Conservation (phyloP, 345 rosid genomes). For the Trapa bicornis region DNA sequence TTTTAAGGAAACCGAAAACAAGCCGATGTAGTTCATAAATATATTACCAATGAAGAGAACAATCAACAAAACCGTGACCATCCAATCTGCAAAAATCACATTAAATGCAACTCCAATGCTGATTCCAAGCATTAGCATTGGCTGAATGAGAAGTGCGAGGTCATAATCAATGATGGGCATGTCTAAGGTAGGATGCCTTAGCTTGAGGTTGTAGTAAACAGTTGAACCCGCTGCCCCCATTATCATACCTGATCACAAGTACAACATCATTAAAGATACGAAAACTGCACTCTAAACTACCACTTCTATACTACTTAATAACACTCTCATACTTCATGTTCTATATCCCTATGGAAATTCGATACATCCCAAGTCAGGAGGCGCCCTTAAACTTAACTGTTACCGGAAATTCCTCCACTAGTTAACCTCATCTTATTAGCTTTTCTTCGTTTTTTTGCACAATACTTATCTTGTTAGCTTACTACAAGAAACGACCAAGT, state of each 20-base stretch:
- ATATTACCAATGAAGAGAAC: conserved; percentile 53
- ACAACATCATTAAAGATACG: not conserved
- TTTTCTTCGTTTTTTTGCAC: no score
- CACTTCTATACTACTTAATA: not conserved
- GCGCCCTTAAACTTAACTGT: no score
- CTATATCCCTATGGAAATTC: no score
- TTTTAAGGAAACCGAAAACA: not conserved
- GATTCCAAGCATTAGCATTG: conserved; percentile 78
- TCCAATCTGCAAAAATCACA: conserved; percentile 71
- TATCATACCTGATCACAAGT: conserved; percentile 53
- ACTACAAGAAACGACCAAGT: not conserved
- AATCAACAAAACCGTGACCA: conserved; percentile 73
- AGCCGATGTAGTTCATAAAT: not conserved
- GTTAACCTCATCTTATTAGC: no score
- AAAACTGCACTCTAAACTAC: not conserved
- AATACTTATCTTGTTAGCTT: no score
- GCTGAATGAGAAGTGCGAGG: conserved; percentile 68
- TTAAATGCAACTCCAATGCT: conserved; percentile 69
- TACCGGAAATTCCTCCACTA: no score
- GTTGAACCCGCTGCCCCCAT: conserved; percentile 75
- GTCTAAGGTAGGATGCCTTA: conserved; percentile 65
- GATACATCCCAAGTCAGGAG: no score
- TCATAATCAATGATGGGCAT: conserved; percentile 78
- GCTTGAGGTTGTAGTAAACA: conserved; percentile 59
- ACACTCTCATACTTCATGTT: not conserved